phyloP scores from a whole-genome alignment of 2,329 filamentous ascomycete species.

The Arthroderma sp. region DNA sequence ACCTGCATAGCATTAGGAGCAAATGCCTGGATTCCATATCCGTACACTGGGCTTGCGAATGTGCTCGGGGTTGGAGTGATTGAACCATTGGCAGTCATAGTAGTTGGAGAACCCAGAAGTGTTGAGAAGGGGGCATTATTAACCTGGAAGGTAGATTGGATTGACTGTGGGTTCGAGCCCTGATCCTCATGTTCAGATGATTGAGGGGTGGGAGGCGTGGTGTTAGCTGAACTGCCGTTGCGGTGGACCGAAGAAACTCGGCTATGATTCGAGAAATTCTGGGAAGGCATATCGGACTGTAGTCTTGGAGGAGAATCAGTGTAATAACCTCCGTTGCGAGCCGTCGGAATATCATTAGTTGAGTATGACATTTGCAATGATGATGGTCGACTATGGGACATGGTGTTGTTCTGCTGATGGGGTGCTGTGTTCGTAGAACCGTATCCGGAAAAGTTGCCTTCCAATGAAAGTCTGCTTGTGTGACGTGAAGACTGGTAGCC shows the following conservation, averaged over 20 bases:
- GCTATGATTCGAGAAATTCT: conserved; percentile 59
- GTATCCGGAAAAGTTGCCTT: conserved; percentile 16
- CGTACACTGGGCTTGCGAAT: conserved; percentile 32
- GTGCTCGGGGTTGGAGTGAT: conserved; percentile 21
- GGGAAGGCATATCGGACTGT: conserved; percentile 45
- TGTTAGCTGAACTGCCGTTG: conserved; percentile 3
- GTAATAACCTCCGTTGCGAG: conserved; percentile 50
- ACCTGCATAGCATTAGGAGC: conserved; percentile 36
- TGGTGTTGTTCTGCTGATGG: conserved; percentile 15
- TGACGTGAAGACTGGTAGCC: conserved; percentile 18
- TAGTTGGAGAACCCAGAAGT: conserved; percentile 30
- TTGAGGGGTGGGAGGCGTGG: conserved; percentile 8
- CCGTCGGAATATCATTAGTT: conserved; percentile 72
- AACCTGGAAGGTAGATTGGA: conserved; percentile 63
- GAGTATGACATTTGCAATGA: conserved; percentile 73
- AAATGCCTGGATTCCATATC: conserved; percentile 41
- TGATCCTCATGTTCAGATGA: conserved; percentile 34
- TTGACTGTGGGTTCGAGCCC: conserved; percentile 42
- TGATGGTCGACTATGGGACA: conserved; percentile 34
- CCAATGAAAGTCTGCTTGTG: conserved; percentile 32
- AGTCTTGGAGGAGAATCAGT: conserved; percentile 40
- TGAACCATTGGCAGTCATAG: conserved; percentile 16
- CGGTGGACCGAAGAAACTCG: conserved; percentile 25
- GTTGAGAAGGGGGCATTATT: conserved; percentile 70
- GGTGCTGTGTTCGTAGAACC: conserved; percentile 6